Evolutionary conservation across 768 basidiomycete species (phyloP), one percentile per base, ranked within the genome.

Genomic region (Termitomyces sp.): DNA sequence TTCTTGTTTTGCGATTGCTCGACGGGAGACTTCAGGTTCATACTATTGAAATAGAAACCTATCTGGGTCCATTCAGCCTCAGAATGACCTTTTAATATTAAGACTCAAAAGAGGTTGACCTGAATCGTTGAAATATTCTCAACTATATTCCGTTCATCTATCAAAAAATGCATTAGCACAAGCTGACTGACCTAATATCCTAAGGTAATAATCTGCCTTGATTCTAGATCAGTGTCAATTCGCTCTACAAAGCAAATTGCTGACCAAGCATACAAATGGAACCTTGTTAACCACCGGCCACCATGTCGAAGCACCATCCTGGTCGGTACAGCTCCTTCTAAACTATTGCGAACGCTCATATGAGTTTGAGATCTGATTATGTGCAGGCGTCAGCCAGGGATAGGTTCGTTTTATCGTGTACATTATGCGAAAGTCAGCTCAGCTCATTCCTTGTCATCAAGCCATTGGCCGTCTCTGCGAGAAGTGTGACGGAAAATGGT

Each of bases 401-500:
- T 98, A 56, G 95, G 95, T 92, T 64, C 63, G 86, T 73, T 54
- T 10, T 31, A 6, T 51, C 9, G 33, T 29, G 20, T 13, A 33
- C 20, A 18, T 15, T 10, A 60, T 62, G 20, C 68, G 51, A 31
- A 41, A 42, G 46, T 56, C 33, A 7, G 22, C 34, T 50, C 18
- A n/a, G n/a, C n/a, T n/a, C n/a, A n/a, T n/a, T 36, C 29, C 31
- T 56, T 22, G 18, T 3, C 37, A 39, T 18, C 18, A 64, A 97
- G 97, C 97, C 48, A 97, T 98, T 65, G 97, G 97, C 42, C 90
- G 97, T 66, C 82, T 98, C 52, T 99, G 97, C 73, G 97, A 99
- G 76, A 98, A 98, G 72, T 98, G 95, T 68, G 97, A 99, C 70
- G 97, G 97, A 51, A 98, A 98, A 86, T 99, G 97, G 96, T 97